A percentile compares a stretch with the other conserved stretches of the same genome.
phyloP scores from a whole-genome alignment of 371 early-diverging fungal genomes.

The Mucor circinelloides region DNA sequence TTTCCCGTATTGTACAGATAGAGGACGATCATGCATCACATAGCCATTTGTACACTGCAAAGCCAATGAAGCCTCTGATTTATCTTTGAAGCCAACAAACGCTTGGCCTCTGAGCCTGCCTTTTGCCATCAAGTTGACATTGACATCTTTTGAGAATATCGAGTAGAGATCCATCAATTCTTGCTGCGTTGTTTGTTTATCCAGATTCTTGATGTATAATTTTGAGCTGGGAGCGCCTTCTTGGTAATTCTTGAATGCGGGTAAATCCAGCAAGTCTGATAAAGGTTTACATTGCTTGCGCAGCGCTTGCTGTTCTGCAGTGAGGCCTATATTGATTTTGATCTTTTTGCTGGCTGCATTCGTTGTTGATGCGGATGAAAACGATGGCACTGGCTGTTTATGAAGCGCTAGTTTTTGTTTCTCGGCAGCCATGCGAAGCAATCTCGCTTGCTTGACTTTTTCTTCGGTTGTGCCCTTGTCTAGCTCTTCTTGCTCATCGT shows the following conservation, averaged over 20 bases:
- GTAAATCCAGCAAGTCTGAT: constrained; percentile 20
- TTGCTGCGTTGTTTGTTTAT: constrained; percentile 29
- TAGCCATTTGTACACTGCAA: constrained; percentile 38
- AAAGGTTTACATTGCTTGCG: constrained; percentile 14
- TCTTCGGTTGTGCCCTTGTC: constrained; percentile 2
- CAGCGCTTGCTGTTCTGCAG: constrained; percentile 11
- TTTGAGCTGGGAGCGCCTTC: constrained; percentile 29
- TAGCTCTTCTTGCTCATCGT: constrained; percentile 37
- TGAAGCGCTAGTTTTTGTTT: constrained; percentile 20
- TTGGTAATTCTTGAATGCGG: constrained; percentile 38
- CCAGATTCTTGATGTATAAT: constrained; percentile 46
- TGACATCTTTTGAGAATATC: constrained; percentile 20
- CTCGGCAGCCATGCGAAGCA: constrained; percentile 25
- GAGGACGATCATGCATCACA: constrained; percentile 36
- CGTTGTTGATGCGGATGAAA: background rate
- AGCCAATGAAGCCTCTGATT: constrained; percentile 26
- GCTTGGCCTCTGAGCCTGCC: constrained; percentile 47
- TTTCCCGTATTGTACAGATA: constrained; percentile 30
- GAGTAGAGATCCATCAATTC: constrained; percentile 38
- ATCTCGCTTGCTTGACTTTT: constrained; percentile 22
- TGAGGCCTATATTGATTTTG: constrained; percentile 12
- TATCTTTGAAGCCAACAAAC: constrained; percentile 33
- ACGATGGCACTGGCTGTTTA: background rate
- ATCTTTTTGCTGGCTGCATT: background rate
- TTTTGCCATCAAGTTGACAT: constrained; percentile 35